Evolutionary conservation across 805 yeast genomes (phyloP), one percentile per base, ranked within the genome.

Genomic region (Barnettozyma pratensis): DNA sequence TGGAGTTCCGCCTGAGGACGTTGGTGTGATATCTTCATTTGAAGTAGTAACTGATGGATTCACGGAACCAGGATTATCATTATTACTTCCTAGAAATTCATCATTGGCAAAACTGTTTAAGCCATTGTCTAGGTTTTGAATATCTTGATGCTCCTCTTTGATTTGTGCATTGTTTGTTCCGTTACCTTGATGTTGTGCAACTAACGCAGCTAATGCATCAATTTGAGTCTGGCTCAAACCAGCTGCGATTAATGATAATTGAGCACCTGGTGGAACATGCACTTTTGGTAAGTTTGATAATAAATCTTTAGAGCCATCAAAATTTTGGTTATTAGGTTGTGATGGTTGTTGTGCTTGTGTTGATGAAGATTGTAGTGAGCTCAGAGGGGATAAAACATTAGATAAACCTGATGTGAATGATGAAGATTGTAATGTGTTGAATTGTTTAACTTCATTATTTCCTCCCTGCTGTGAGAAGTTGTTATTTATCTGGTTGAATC

Each of bases 211-310:
- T 34, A 86, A 68, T 3, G 88, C 80, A 57, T 83, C 87, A 11
- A 86, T 85, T 61, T 86, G 94, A 36, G 80, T 80, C 48, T 75
- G 79, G 3, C 80, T 71, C 39, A 86, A 71, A 0, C 94, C 94
- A 3, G 83, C 88, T 6, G 79, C 76, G 6, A 75, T 74, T 41
- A 86, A 63, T 1, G 89, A 77, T 25, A 72, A 66, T 53, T 79
- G 77, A 2, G 91, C 92, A 9, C 89, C 88, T 6, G 80, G 80
- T 1, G 94, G 94, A 5, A 86, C 87, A 0, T 77, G 76, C 12
- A 82, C 79, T 54, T 77, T 76, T 12, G 90, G 89, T 32, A 81
- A 58, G 39, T 67, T 63, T 1, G 75, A 63, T 5, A 75, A 56
- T 25, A 73, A 59, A 34, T 72, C 64, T 19, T 37, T 47, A 2